phyloP scores from a whole-genome alignment of 2,329 filamentous ascomycete genomes.

The Fusarium ramigenum region DNA sequence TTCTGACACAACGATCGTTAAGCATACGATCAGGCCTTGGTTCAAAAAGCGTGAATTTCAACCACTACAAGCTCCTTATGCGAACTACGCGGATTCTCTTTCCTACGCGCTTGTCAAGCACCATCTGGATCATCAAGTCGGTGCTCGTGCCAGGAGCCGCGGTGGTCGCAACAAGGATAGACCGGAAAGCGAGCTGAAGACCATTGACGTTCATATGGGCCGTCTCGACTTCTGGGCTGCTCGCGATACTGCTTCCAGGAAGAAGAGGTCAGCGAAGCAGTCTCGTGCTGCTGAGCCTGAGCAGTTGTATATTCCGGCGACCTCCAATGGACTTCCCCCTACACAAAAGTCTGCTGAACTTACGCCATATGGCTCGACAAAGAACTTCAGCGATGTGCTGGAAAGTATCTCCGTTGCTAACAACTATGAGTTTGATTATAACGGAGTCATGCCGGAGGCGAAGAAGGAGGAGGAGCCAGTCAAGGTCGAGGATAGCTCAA shows the following conservation, averaged over 20 bases:
- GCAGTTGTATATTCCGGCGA: neutral
- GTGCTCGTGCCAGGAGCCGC: constrained; percentile 36
- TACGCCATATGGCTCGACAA: neutral
- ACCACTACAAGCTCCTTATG: constrained; percentile 17
- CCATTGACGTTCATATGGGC: constrained; percentile 43
- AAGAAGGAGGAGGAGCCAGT: neutral
- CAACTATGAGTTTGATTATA: neutral
- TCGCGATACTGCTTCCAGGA: neutral
- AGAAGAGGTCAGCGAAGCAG: neutral
- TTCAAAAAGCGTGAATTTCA: neutral
- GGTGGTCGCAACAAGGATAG: constrained; percentile 30
- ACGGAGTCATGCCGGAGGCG: neutral
- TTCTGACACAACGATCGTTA: constrained; percentile 43
- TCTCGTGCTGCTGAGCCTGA: neutral
- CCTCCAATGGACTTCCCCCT: neutral
- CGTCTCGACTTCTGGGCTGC: constrained; percentile 24
- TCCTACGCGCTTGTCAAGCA: constrained; percentile 42
- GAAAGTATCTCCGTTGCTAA: neutral
- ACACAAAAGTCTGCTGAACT: neutral
- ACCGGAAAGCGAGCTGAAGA: constrained; percentile 30
- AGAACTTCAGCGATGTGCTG: neutral
- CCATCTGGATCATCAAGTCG: constrained; percentile 40
- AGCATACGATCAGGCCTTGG: constrained; percentile 49
- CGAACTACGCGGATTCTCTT: constrained; percentile 43
- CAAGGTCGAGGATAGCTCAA: neutral